These are phyloP conservation scores for Bipolaris zeicola DNA, from an alignment of 2,329 filamentous ascomycete genomes.

Conservation along the genomic window DNA sequence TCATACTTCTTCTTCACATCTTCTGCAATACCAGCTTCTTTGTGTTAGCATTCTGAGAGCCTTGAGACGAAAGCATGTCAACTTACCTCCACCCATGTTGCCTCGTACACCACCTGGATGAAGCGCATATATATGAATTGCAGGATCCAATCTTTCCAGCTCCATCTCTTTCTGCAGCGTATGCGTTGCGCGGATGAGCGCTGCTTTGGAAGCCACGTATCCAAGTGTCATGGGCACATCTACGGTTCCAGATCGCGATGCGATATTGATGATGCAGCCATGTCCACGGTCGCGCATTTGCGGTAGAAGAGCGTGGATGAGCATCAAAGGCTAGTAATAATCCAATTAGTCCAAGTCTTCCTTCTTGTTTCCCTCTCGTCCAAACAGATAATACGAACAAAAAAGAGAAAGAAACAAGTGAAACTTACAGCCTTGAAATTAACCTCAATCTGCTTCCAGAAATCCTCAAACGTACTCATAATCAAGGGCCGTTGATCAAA, in stretches of 20 bases:
- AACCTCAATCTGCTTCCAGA: slow-evolving; percentile 42
- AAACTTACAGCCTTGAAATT: slow-evolving; percentile 35
- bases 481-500: slow-evolving; percentile 34
- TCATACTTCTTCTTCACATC: slow-evolving; percentile 40
- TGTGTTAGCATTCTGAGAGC: slow-evolving; percentile 7
- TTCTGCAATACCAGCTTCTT: slow-evolving; percentile 22
- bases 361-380: neutral
- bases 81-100: slow-evolving; percentile 36
- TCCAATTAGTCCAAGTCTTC: neutral
- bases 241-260: slow-evolving; percentile 35
- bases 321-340: slow-evolving; percentile 27
- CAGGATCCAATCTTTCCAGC: slow-evolving; percentile 34
- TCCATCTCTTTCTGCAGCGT: slow-evolving; percentile 40
- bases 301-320: slow-evolving; percentile 33
- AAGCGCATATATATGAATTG: slow-evolving; percentile 38
- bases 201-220: slow-evolving; percentile 37
- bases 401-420: neutral
- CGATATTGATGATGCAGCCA: slow-evolving; percentile 42
- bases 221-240: slow-evolving; percentile 42
- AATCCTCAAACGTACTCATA: slow-evolving; percentile 33
- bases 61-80: too few species aligned
- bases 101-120: slow-evolving; percentile 39
- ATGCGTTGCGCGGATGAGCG: slow-evolving; percentile 37
- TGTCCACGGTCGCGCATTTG: slow-evolving; percentile 29
- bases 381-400: neutral